Base-by-base conservation (phyloP, 371 early-diverging fungal species). In the Amoeboaphelidium protococcarum region DNA sequence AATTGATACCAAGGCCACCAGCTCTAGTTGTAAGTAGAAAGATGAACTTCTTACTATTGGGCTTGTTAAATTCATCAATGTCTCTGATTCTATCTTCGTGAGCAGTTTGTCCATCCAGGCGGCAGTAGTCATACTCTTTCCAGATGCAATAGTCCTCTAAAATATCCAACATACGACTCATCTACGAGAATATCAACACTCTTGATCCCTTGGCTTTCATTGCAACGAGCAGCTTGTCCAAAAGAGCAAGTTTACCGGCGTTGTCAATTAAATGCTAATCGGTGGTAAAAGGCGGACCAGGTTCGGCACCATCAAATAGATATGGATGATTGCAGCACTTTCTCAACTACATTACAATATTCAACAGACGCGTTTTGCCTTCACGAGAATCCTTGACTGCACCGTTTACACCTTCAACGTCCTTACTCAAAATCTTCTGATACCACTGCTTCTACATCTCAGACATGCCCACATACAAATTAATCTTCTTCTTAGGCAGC, bases 301-400 rank as follows among this genome's bases (percentile, higher is more conserved):
- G 59, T 64, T 95, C 95, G 16, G 98, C 85, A 46, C 82, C 80
- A 12, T 80, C 80, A 42, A 98, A 81, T 41, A 99, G 63, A 59
- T 79, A 98, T 1, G 99, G 99, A 59, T 99, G 98, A 58, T 98
- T 98, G 52, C 91, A 82, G 45, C 88, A 92, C 59, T 98, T 98
- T 59, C 97, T 87, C 26, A 99, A 74, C 70, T 98, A 96, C 96
- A 96, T 97, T 2, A 88, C 88, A 59, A 98, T 87, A 60, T 98
- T 98, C 45, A 91, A 66, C 19, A 98, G 68, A 25, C 94, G 76
- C 2, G 82, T 86, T 55, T 81, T 84, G 50, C 72, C 78, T 56
- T 71, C 73, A 46, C 73, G 68, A 26, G 53, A 58, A 22, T 63
- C 53, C 21, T 25, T 27, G 10, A 25, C 24, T 3, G 13, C 66